Evolutionary conservation across 2,329 filamentous ascomycete genomes (phyloP).

Genomic region (Nannizziopsis barbatae): DNA sequence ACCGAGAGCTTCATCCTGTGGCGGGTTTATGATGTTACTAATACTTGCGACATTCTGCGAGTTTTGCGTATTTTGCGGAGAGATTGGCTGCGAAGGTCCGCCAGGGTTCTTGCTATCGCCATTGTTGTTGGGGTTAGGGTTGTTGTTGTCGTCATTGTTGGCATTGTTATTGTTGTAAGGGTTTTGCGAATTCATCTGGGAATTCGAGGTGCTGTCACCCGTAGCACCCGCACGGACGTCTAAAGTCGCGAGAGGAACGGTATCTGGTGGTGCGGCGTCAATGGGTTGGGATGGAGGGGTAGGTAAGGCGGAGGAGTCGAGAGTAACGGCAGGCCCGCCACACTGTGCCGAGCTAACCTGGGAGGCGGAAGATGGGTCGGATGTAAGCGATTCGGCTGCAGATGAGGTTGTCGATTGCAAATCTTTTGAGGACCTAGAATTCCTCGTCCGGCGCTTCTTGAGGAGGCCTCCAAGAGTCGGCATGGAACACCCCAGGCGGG

Average conservation of each 20-base stretch:
- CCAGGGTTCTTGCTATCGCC: not conserved
- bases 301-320: conserved; percentile 22
- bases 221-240: conserved; percentile 9
- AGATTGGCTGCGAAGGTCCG: conserved; percentile 22
- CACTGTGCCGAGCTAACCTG: conserved; percentile 5
- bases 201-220: conserved; percentile 2
- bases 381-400: conserved; percentile 55
- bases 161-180: too few species aligned
- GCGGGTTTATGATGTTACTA: conserved; percentile 67
- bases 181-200: conserved; percentile 7
- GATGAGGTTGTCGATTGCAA: conserved; percentile 56
- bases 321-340: conserved; percentile 28
- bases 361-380: conserved; percentile 20
- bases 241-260: not conserved
- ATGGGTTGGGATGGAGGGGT: conserved; percentile 11
- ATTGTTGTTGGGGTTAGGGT: conserved; percentile 21
- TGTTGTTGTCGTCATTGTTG: conserved; percentile 23
- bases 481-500: conserved; percentile 45
- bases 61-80: conserved; percentile 31
- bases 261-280: conserved; percentile 3
- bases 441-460: conserved; percentile 98
- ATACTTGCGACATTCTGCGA: conserved; percentile 60
- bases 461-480: conserved; percentile 81
- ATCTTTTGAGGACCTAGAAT: conserved; percentile 50
- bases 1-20: conserved; percentile 27